These are phyloP conservation scores for Fraxinus pennsylvanica DNA, from an alignment of 257 asterid species.

Conservation along the genomic window DNA sequence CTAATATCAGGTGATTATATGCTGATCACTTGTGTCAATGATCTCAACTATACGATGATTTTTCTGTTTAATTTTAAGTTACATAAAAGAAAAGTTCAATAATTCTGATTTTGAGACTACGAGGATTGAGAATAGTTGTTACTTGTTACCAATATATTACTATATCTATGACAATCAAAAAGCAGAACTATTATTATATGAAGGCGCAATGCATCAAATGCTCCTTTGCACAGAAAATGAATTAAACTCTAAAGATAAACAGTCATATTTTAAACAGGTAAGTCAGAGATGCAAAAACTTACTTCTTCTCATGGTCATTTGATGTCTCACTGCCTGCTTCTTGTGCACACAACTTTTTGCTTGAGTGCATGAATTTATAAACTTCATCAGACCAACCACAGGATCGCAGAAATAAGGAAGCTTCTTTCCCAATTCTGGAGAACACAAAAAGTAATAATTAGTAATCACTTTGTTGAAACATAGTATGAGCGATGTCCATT, in stretches of 20 bases:
- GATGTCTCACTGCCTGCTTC: constrained; percentile 38
- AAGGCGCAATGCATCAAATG: constrained; percentile 8
- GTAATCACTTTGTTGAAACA: constrained; percentile 18
- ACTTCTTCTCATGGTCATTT: constrained; percentile 58
- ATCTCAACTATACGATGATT: background rate
- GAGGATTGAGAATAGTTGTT: background rate
- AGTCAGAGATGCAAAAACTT: constrained; percentile 34
- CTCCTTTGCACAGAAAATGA: constrained; percentile 18
- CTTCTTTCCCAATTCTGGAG: constrained; percentile 77
- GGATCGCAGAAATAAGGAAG: constrained; percentile 58
- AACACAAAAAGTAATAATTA: constrained; percentile 18
- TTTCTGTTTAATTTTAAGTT: background rate
- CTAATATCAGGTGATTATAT: background rate
- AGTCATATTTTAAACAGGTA: constrained; percentile 1
- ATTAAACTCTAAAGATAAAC: constrained; percentile 13
- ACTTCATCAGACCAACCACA: constrained; percentile 91
- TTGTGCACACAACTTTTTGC: constrained; percentile 54
- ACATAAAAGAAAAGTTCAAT: background rate
- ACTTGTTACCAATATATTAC: background rate
- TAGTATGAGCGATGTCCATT: background rate
- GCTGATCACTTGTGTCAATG: background rate
- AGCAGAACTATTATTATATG: background rate
- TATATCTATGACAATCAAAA: background rate
- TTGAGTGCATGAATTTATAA: constrained; percentile 59
- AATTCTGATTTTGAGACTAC: background rate